These are phyloP conservation scores for Aureobasidium sp. DNA, from an alignment of 2,329 filamentous ascomycete species.

Conservation along the genomic window DNA sequence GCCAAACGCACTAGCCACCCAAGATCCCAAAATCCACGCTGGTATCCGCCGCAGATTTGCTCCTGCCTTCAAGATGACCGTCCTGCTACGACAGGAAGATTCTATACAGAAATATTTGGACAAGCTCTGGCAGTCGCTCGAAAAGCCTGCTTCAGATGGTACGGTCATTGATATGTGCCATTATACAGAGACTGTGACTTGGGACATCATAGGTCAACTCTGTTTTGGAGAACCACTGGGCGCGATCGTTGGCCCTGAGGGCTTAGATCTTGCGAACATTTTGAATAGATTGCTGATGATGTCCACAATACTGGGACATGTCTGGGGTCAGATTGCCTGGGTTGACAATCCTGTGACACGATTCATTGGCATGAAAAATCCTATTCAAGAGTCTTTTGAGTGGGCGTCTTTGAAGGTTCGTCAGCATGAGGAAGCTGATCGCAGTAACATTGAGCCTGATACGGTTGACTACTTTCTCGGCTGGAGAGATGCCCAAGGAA, in stretches of 20 bases:
- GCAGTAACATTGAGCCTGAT: constrained; percentile 6
- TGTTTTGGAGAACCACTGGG: constrained; percentile 15
- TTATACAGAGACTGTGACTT: constrained; percentile 13
- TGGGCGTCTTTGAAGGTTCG: constrained; percentile 13
- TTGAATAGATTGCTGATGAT: neutral
- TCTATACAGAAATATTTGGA: constrained; percentile 27
- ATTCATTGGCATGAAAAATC: constrained; percentile 1
- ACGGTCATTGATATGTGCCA: constrained; percentile 18
- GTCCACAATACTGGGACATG: constrained; percentile 12
- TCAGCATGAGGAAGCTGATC: neutral
- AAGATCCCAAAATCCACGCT: neutral
- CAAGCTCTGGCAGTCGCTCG: constrained; percentile 19
- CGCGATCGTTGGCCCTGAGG: neutral
- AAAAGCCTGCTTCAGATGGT: constrained; percentile 12
- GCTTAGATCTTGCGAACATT: neutral
- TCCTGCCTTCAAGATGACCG: constrained; percentile 35
- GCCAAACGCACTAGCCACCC: neutral
- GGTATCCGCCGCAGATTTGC: constrained; percentile 1
- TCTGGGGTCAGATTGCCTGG: constrained; percentile 9
- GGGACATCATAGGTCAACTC: constrained; percentile 19
- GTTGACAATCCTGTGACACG: constrained; percentile 10
- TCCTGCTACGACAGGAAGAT: constrained; percentile 31
- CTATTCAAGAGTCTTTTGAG: constrained; percentile 8
- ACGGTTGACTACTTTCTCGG: constrained; percentile 16
- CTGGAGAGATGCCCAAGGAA: constrained; percentile 10